Evolutionary conservation across 345 rosid species (phyloP).

Genomic region (Balakata baccata): DNA sequence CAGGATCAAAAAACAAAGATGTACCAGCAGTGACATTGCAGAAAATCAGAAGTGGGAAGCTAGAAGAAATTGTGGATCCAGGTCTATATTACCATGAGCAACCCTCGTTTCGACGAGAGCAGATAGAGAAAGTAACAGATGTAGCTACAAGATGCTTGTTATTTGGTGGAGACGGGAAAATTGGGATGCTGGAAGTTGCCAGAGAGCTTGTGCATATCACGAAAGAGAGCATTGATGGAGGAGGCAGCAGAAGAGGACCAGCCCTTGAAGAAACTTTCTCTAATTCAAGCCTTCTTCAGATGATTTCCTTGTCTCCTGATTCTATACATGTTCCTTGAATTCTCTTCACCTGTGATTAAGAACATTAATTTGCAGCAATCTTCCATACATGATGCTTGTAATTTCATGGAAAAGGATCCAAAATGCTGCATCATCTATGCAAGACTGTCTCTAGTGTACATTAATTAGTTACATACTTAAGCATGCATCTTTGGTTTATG

Average conservation of each 20-base stretch:
- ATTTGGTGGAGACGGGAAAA: conserved; percentile 71
- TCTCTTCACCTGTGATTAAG: not conserved
- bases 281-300: conserved; percentile 81
- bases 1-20: conserved; percentile 49
- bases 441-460: not conserved
- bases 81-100: conserved; percentile 63
- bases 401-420: not conserved
- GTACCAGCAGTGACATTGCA: conserved; percentile 46
- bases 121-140: conserved; percentile 68
- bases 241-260: conserved; percentile 47
- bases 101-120: conserved; percentile 43
- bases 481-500: not conserved
- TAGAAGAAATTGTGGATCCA: conserved; percentile 73
- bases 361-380: not conserved
- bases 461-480: not conserved
- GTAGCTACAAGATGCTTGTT: conserved; percentile 69
- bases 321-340: conserved; percentile 44
- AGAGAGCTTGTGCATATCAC: conserved; percentile 59
- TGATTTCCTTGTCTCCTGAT: conserved; percentile 91
- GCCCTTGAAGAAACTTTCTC: conserved; percentile 80
- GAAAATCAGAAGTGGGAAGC: conserved; percentile 52
- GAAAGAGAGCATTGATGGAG: conserved; percentile 45
- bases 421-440: not conserved
- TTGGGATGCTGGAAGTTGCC: conserved; percentile 70
- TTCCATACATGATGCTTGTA: not conserved